Evolutionary conservation across 2,329 filamentous ascomycete species (phyloP), one percentile per base, ranked within the genome.

Genomic region (Fusarium falciforme): DNA sequence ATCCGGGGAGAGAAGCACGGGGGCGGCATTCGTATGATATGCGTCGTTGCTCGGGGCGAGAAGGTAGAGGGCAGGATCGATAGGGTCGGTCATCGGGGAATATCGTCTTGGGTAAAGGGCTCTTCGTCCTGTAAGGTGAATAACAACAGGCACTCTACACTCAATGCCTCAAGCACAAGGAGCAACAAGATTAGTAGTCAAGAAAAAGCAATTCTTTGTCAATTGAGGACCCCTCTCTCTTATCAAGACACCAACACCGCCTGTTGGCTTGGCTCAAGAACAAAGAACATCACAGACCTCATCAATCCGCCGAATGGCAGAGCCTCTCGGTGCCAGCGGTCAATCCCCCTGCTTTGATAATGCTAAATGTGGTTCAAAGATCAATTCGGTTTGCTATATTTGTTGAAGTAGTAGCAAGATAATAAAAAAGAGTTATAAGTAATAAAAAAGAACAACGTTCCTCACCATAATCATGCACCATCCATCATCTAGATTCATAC

Each of bases 401-500:
- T 74, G 73, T 64, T 67, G 33, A 64, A 66, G 66, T 40, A 64
- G 63, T 44, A 66, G 55, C 62, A 68, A 42, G 22, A 52, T 40
- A 27, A 47, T 17, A 29, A 44, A 55, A 49, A 65, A 44, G 27
- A 40, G 17, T 38, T 35, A 54, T 38, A 57, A 55, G 25, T 22
- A 42, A 57, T 47, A 54, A 27, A 29, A 40, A 42, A 35, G 57
- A 63, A 25, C 58, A 61, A 68, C 62, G 62, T 68, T 67, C 68
- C 70, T 74, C 65, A 70, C 70, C 67, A 73, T 61, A 31, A 42
- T 67, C 71, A 63, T 76, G 63, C 66, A 58, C 62, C 74, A 66
- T 72, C 68, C 71, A 64, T 70, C 73, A 76, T 77, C 71, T 74
- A 69, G 58, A 61, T 77, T 58, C 64, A 58, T 74, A 71, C 62